Evolutionary conservation across 2,329 filamentous ascomycete species (phyloP), one percentile per base, ranked within the genome.

Genomic region (Paraphoma sp.): DNA sequence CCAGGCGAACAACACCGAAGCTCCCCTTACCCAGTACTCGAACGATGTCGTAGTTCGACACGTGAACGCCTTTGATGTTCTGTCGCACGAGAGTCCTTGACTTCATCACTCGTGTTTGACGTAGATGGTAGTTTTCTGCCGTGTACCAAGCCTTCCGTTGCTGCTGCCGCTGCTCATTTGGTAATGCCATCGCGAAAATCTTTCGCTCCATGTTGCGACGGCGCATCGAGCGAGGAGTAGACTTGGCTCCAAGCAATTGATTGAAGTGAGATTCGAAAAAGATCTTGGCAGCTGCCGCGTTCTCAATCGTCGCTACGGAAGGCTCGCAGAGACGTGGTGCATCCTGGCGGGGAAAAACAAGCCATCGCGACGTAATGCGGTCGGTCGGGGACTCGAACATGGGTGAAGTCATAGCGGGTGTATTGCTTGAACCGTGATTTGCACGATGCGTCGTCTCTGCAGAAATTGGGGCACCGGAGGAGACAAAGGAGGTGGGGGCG

Each of bases 11-110:
- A 23, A 97, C 89, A 0, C 95, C 94, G 77, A 98, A 99, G 71
- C 93, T 97, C 8, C 95, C 94, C 73, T 95, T 96, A 0, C 95
- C 93, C 5, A 98, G 82, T 16, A 96, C 83, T 64, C 93, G 91
- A 30, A 98, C 79, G 11, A 89, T 83, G 62, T 97, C 90, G 69
- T 94, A 97, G n/a, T 87, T 86, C 8, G 87, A 84, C 18, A 84
- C 73, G 43, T 82, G 82, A 12, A 84, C 80, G 2, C 81, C 81
- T 62, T 84, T 82, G 51, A 80, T 76, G 11, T 75, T 77, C 28
- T 80, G 79, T n/a, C 78, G 72, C 30, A 72, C 70, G 45, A 83
- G 80, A 14, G 84, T 86, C 44, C 83, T 86, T 10, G 86, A 82
- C 67, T 91, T 92, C 68, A 96, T 81, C 0, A 85, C 85, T 6